Evolutionary conservation across 2,329 filamentous ascomycete species (phyloP), one percentile per base, ranked within the genome.

Genomic region (Aureobasidium sp.): DNA sequence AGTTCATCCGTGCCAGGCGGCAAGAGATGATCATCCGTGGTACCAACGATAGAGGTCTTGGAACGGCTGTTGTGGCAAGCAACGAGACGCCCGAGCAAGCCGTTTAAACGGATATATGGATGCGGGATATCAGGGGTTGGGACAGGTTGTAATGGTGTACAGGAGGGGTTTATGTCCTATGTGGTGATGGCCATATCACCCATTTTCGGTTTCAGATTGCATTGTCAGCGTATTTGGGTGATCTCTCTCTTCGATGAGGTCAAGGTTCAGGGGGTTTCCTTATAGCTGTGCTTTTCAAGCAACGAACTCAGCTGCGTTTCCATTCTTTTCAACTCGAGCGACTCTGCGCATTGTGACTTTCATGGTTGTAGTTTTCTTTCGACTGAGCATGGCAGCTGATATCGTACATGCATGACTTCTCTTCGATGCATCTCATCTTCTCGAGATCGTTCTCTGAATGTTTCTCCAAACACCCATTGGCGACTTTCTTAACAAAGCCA

Each of bases 1-100:
- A 97, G 72, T 99, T 94, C 72, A 77, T 97, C 65, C 85, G 87
- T 67, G 94, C 91, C 40, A 83, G 93, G 71, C 82, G 91, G 70
- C 94, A 97, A 72, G 94, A 99, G 77, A 90, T 94, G 73, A 79
- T 99, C 56, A 91, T 99, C 5, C 78, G 97, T 67, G 92, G 96
- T 73, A 96, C 91, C 72, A 94, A 94, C 0, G 92, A 96, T 69
- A 83, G 94, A 39, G 92, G 93, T 1, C 78, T 97, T 58, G 86
- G 86, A 19, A 84, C 96, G 44, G 88, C 94, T 2, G 83, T 99
- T 62, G 89, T 99, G 68, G 92, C 91, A 0, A 87, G 90, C 69
- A 90, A 89, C 50, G 94, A 97, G 79, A 80, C 81, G 53, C 81
- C 88, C 0, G 91, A 95, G 77, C 85, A 83, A 33, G 75, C 70